Base-by-base conservation (phyloP, 179 eudicot species). In the Heliamphora pulchella region DNA sequence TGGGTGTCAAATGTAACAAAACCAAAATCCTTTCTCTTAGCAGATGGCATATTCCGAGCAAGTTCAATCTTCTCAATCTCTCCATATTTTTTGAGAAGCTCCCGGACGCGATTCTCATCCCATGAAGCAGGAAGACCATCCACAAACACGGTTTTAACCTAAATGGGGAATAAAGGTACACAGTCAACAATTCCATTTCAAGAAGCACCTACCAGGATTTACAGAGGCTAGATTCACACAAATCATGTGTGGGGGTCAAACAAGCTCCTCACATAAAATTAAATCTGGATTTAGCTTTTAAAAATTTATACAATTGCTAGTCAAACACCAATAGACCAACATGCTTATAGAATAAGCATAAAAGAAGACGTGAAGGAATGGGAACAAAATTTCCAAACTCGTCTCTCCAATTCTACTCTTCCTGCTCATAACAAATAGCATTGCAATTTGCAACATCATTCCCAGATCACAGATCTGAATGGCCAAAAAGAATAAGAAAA, bases 21-120 rank as follows among this genome's bases (percentile, higher is more conserved):
- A 70, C 99, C 99, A 83, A 90, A 96, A 86, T 96, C 99, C 87
- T 87, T 96, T 82, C 99, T 91, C 87, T 87, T 94, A 67, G 98
- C 99, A 83, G 97, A 88, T 43, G 99, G 94, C 99, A 96, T 96
- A 82, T 96, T 92, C 39, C 99, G 94, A 79, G 99, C 99, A 81
- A 96, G 99, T 85, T 94, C 98, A 80, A 96, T 87, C 78, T 92
- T 94, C 80, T 92, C 96, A 79, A 96, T 81, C 57, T 85, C 80
- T 65, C 99, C 99, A 87, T 82, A 94, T 79, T 78, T 85, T 76
- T 90, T 94, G 41, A 96, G 92, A 79, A 90, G 85, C 13, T 83
- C 87, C 59, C 91, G 85, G n/a, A 96, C 92, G 78, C 86, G 90
- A 77, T 87, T 93, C 89, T 96, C 98, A 85, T 94, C 99, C 99